Evolutionary conservation across 352 stramenopile species (phyloP), one percentile per base, ranked within the genome.

Genomic region (Phytophthora sansomeana): DNA sequence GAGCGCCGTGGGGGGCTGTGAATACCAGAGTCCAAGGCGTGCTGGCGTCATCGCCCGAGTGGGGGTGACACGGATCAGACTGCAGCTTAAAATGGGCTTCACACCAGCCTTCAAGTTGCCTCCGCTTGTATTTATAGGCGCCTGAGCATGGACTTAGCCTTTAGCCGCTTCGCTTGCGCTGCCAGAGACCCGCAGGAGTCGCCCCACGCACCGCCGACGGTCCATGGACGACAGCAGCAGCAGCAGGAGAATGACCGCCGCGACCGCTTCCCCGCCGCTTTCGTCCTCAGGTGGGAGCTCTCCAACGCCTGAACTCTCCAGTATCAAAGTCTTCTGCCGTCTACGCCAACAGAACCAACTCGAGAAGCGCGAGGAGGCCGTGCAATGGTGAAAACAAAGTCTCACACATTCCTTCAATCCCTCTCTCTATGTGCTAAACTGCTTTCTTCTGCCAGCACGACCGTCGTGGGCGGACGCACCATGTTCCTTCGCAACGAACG

Each of bases 301-400:
- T n/a, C n/a, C n/a, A n/a, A n/a, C n/a, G n/a, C 52, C 59, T 0
- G 67, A 72, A 35, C 38, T 75, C 8, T 50, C 67, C 36, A 72
- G 63, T 52, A 93, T 96, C 65, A 83, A 87, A 39, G 84, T 96
- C 9, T 91, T 81, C 30, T 96, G 86, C 21, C 83, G 89, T 4
- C 72, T 96, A 13, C 80, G 86, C 8, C 86, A 90, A 36, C 81
- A 93, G 61, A 96, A 94, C 58, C 65, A 80, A 35, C 72, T 90
- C 24, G 85, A 93, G 55, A 89, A 83, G 42, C 75, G 80, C 21
- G 78, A 90, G 63, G 79, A 75, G 33, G 85, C 83, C 0, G 61
- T 72, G 0, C 71, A 86, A 74, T 93, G 85, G 85, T 91, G 58
- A 26, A 24, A 24, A 24, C 21, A 24, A 24, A 24, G 21, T 24